phyloP scores from a whole-genome alignment of 31 red algal species.

The Asparagopsis taxiformis region DNA sequence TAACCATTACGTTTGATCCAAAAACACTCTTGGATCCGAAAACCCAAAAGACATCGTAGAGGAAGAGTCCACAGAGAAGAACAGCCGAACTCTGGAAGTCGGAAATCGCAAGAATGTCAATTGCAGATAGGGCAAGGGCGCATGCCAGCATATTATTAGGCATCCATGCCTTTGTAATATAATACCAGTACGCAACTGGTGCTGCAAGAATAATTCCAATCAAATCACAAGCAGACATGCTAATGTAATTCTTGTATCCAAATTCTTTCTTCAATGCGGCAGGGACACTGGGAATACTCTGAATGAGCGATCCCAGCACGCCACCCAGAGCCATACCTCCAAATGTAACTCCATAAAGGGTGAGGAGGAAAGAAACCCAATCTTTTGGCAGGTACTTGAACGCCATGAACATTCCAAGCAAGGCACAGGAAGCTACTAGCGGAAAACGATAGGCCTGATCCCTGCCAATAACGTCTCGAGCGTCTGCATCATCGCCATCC shows the following conservation, averaged over 20 bases:
- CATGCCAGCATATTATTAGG: constrained; percentile 86
- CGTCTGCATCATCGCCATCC: constrained; percentile 30
- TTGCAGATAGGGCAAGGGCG: constrained; percentile 64
- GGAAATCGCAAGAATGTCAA: constrained; percentile 82
- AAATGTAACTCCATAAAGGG: constrained; percentile 53
- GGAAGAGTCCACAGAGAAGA: constrained; percentile 73
- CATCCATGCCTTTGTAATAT: constrained; percentile 53
- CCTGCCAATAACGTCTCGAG: constrained; percentile 80
- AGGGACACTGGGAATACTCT: constrained; percentile 14
- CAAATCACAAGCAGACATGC: constrained; percentile 36
- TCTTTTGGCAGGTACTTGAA: constrained; percentile 89
- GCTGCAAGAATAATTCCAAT: constrained; percentile 22
- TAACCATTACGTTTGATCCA: constrained; percentile 90
- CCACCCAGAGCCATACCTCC: constrained; percentile 46
- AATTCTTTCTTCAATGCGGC: constrained; percentile 22
- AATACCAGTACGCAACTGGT: constrained; percentile 61
- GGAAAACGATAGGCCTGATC: constrained; percentile 83
- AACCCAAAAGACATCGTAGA: constrained; percentile 96
- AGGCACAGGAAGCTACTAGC: constrained; percentile 74
- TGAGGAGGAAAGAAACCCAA: constrained; percentile 63
- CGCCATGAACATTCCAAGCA: constrained; percentile 88
- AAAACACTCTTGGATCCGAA: constrained; percentile 88
- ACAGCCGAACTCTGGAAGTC: constrained; percentile 77
- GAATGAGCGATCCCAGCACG: constrained; percentile 37
- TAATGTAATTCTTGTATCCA: constrained; percentile 38